Base-by-base conservation (phyloP, 169 alveolate species). In the Plasmodium falciparum region DNA sequence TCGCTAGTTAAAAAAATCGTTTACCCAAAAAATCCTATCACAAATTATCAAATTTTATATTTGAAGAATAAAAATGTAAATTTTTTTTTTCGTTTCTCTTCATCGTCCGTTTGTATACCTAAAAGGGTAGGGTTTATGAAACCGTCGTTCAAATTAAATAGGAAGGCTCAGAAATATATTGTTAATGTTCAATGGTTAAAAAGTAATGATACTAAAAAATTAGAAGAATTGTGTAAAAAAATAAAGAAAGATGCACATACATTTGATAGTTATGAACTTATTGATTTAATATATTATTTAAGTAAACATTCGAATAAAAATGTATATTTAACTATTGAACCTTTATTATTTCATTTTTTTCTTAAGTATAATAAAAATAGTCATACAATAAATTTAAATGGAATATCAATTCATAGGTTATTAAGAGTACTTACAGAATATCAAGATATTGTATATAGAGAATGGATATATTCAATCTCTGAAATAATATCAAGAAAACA, bases 391-490 rank as follows among this genome's bases (percentile, higher is more conserved):
- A 83, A 83, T 39, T 69, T 83, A 45, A 83, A 83, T 61, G 91
- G 91, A 33, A 73, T 83, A 47, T 67, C 91, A 9, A 67, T 83
- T 52, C 91, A 83, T 74, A 94, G 96, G 63, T 74, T 94, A 39
- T 88, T 94, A 73, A 67, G 96, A 63, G 93, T 94, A 4, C 86
- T 94, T 89, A 92, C 93, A 88, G 93, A 92, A 75, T 94, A 88
- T 76, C 96, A 94, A 56, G 96, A 94, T 26, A 93, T 92, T 43
- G 93, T 93, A 8, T 94, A 94, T 86, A 88, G 96, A 47, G 95
- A 90, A 62, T 94, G 96, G 96, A 93, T 94, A 15, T 94, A 94
- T 62, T 94, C 92, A 49, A 73, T 94, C 17, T 95, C 96, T 33
- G 91, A 94, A 39, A 86, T 94, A 52, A 89, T 94, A 8, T 90